Evolutionary conservation across 306 rosid genomes (phyloP).

Genomic region (Leucaena leucocephala): DNA sequence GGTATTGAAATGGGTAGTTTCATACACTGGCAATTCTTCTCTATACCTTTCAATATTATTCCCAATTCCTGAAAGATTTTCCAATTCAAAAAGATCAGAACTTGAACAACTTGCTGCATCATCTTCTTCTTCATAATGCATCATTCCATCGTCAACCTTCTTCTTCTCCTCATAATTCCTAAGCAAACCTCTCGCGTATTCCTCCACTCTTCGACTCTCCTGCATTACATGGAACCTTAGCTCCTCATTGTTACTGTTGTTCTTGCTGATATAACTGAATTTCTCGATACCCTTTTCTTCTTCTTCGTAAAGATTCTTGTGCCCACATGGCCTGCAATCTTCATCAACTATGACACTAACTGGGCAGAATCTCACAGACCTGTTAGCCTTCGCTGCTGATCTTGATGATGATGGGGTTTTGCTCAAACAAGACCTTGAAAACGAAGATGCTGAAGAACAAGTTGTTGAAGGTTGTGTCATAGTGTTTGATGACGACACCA

Average conservation of each 20-base stretch:
- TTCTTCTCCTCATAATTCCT: slow-evolving; percentile 61
- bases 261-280: slow-evolving; percentile 23
- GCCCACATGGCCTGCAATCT: slow-evolving; percentile 86
- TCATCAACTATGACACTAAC: slow-evolving; percentile 85
- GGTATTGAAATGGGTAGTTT: slow-evolving; percentile 81
- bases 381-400: slow-evolving; percentile 50
- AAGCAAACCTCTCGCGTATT: slow-evolving; percentile 63
- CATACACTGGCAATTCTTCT: slow-evolving; percentile 93
- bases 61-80: slow-evolving; percentile 82
- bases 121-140: slow-evolving; percentile 56
- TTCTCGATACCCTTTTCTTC: slow-evolving; percentile 34
- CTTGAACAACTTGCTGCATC: slow-evolving; percentile 81
- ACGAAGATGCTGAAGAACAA: slow-evolving; percentile 94
- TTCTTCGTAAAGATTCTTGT: slow-evolving; percentile 55
- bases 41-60: slow-evolving; percentile 71
- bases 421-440: slow-evolving; percentile 89
- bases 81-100: slow-evolving; percentile 97
- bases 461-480: slow-evolving; percentile 44
- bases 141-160: slow-evolving; percentile 17
- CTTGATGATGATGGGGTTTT: slow-evolving; percentile 80
- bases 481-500: slow-evolving; percentile 23
- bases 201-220: slow-evolving; percentile 59
- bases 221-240: slow-evolving; percentile 54
- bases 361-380: slow-evolving; percentile 87
- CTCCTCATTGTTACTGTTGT: slow-evolving; percentile 31